Base-by-base conservation (phyloP, 768 basidiomycete genomes). In the Termitomyces titanicus region DNA sequence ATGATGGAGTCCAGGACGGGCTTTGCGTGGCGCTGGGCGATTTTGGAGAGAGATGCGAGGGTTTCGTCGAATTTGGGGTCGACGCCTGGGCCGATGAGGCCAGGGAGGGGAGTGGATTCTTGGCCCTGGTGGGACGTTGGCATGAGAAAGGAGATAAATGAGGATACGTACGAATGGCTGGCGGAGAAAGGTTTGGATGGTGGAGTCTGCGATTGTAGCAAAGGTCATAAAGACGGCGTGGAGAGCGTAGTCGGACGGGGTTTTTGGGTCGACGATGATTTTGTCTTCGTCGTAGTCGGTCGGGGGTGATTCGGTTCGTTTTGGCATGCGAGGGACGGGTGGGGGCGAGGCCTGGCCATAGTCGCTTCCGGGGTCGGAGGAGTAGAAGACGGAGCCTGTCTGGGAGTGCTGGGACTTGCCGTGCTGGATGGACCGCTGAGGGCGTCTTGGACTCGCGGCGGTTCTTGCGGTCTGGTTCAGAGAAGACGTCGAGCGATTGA, bases 191-290 rank as follows among this genome's bases (percentile, higher is more conserved):
- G 71, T 67, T 11, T 87, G 82, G n/a, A 95, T 87, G 63, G 92
- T 92, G 27, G 74, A 74, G 69, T 96, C 92, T 1, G 91, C 89
- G 5, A 81, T 75, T 0, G 86, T 80, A 9, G 89, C 90, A 62
- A 95, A 95, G 3, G 89, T 85, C 39, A 92, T 89, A 67, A 95
- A 94, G 6, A 95, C 81, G 0, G 92, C 90, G 64, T 92, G 90
- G 12, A 95, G 72, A 2, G 94, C 94, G 62, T 89, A 94, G 63
- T 95, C 94, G 0, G 88, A 85, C 2, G 94, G 92, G 11, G 88
- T 92, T 65, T 84, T 89, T 0, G 88, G 88, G 47, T 89, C 86
- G 63, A 82, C 78, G 20, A 80, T 72, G 45, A 86, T 77, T 63
- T 84, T 83, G 61, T 89, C 88, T 12, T 88, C 89, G 42, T 84